Evolutionary conservation across 345 rosid genomes (phyloP).

Genomic region (Eutrema japonicum): DNA sequence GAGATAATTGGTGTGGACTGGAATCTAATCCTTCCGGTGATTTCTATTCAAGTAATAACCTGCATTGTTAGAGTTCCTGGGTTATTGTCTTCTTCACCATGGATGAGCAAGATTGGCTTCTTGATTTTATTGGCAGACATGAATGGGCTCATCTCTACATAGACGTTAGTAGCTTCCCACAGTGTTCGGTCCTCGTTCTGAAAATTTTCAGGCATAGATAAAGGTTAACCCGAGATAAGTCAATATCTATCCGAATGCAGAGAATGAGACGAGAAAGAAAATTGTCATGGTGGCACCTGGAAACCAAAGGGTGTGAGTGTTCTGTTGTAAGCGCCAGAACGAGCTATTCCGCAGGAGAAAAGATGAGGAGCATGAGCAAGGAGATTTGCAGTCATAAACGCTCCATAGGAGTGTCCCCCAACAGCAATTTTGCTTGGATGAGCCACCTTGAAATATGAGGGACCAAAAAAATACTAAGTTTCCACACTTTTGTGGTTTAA

Average conservation of each 20-base stretch:
- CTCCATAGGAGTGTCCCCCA: slow-evolving; percentile 99
- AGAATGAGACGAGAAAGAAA: slow-evolving; percentile 3
- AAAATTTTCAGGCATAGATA: slow-evolving; percentile 12
- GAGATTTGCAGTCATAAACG: slow-evolving; percentile 98
- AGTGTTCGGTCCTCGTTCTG: slow-evolving; percentile 97
- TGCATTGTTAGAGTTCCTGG: slow-evolving; percentile 98
- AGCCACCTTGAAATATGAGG: slow-evolving; percentile 65
- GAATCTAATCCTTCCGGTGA: neutral
- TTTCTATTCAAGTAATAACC: slow-evolving; percentile 48
- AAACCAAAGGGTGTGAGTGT: slow-evolving; percentile 98
- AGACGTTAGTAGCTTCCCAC: slow-evolving; percentile 87
- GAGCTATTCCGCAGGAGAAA: slow-evolving; percentile 92
- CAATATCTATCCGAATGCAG: slow-evolving; percentile 27
- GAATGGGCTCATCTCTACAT: slow-evolving; percentile 99
- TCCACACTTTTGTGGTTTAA: slow-evolving; percentile 13
- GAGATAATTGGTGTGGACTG: neutral
- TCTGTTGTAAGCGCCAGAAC: slow-evolving; percentile 99
- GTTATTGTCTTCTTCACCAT: slow-evolving; percentile 98
- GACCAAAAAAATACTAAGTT: neutral
- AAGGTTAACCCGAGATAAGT: slow-evolving; percentile 6
- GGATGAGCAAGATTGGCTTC: slow-evolving; percentile 94
- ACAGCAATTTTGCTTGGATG: slow-evolving; percentile 86
- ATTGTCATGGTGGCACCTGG: slow-evolving; percentile 59
- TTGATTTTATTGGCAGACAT: slow-evolving; percentile 94
- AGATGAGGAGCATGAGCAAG: slow-evolving; percentile 98